Base-by-base conservation (phyloP, 768 basidiomycete species). In the Termitomyces sp. region DNA sequence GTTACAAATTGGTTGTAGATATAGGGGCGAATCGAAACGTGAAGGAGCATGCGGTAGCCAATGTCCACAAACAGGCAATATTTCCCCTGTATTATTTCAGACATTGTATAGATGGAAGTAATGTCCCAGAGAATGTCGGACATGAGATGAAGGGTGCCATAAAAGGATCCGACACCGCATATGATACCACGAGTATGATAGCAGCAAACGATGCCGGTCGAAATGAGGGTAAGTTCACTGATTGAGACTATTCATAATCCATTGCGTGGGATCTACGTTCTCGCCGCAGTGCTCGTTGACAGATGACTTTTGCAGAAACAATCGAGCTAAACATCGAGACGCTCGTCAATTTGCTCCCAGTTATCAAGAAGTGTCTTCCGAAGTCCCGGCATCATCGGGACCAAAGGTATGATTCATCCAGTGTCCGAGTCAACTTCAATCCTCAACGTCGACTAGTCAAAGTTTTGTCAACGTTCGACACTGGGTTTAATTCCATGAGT, bases 341-440 rank as follows among this genome's bases (percentile, higher is more conserved):
- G 0, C 91, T 90, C 74, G 75, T 79, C 41, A 56, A 69, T 52
- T 74, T 87, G 59, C 70, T 82, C 33, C 73, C 68, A 46, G 67
- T 65, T 14, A 86, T 92, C 75, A 89, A 86, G 72, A n/a, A 46
- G 70, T n/a, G 84, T 82, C 84, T 91, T 63, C 45, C 84, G 57
- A 81, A 78, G 57, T 88, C 87, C 50, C 85, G 90, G 57, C 78
- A 70, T 52, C 62, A 87, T 59, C 90, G 90, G 90, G 77, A 89
- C 72, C 74, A 77, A 76, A 86, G 36, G 88, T 85, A 0, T 60
- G 26, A 26, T 26, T 26, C 4, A 26, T 26, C 26, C 26, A 26
- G 26, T 26, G 26, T n/a, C 26, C 26, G 26, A 56, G 73, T 76
- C 11, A 60, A 63, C 52, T 88, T 89, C 65, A 74, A 69, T 38